These are phyloP conservation scores for Xylaria telfairii DNA, from an alignment of 495 filamentous ascomycete species.

Conservation along the genomic window DNA sequence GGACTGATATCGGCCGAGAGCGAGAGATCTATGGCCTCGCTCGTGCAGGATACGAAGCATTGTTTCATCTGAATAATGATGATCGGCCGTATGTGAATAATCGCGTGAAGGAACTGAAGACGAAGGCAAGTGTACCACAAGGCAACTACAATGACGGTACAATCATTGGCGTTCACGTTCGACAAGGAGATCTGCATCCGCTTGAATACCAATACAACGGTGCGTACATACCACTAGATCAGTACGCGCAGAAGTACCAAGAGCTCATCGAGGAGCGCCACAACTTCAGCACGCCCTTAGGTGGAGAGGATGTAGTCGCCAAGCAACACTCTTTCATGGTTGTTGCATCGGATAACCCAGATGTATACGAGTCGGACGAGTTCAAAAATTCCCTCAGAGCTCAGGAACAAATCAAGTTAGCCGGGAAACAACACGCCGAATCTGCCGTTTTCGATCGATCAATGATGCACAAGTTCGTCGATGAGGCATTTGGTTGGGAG, in stretches of 20 bases:
- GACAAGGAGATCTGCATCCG: slow-evolving; percentile 74
- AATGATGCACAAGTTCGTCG: slow-evolving; percentile 63
- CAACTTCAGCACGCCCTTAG: slow-evolving; percentile 42
- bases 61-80: slow-evolving; percentile 65
- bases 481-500: slow-evolving; percentile 74
- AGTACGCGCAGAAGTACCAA: slow-evolving; percentile 58
- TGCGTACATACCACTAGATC: slow-evolving; percentile 70
- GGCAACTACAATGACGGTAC: slow-evolving; percentile 49
- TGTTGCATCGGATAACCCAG: slow-evolving; percentile 75
- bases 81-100: slow-evolving; percentile 62
- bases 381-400: slow-evolving; percentile 57
- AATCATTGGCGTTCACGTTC: slow-evolving; percentile 70
- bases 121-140: slow-evolving; percentile 48
- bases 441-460: slow-evolving; percentile 37
- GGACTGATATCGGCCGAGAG: slow-evolving; percentile 56
- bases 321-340: slow-evolving; percentile 55
- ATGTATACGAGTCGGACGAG: slow-evolving; percentile 64
- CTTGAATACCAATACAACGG: slow-evolving; percentile 68
- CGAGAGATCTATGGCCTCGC: slow-evolving; percentile 64
- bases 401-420: slow-evolving; percentile 70
- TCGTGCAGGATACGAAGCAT: slow-evolving; percentile 65
- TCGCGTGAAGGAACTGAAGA: slow-evolving; percentile 55
- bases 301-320: slow-evolving; percentile 39
- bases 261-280: slow-evolving; percentile 48
- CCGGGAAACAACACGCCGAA: slow-evolving; percentile 59